These are phyloP conservation scores for Fusarium sp. DNA, from an alignment of 2,329 filamentous ascomycete species.

Conservation along the genomic window DNA sequence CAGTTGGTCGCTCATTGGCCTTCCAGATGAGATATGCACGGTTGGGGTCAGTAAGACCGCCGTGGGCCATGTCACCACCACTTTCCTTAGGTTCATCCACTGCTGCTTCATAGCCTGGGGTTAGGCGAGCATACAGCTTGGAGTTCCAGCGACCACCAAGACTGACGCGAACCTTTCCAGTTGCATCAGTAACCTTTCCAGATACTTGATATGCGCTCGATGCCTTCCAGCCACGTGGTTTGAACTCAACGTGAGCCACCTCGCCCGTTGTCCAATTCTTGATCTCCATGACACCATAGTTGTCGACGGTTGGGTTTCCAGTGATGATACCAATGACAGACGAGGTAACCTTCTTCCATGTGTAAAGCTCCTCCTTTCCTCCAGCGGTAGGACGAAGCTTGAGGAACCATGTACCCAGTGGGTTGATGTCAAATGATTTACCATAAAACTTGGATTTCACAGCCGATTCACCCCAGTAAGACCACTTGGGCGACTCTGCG, in stretches of 20 bases:
- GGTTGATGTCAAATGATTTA: slow-evolving; percentile 97
- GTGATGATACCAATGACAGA: slow-evolving; percentile 99
- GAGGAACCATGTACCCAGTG: slow-evolving; percentile 96
- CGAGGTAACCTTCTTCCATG: slow-evolving; percentile 98
- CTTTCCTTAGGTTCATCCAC: slow-evolving; percentile 65
- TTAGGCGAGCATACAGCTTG: slow-evolving; percentile 92
- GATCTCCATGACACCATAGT: slow-evolving; percentile 96
- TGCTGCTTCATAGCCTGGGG: slow-evolving; percentile 85
- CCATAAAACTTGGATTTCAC: slow-evolving; percentile 98
- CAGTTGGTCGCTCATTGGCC: slow-evolving; percentile 79
- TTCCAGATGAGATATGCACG: slow-evolving; percentile 94
- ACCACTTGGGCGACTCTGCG: slow-evolving; percentile 93
- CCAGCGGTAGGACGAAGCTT: slow-evolving; percentile 80
- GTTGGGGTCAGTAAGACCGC: slow-evolving; percentile 70
- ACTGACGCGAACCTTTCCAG: slow-evolving; percentile 85
- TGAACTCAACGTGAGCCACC: slow-evolving; percentile 90
- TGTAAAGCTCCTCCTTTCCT: slow-evolving; percentile 87
- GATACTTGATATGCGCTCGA: slow-evolving; percentile 88
- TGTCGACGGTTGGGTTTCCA: slow-evolving; percentile 95
- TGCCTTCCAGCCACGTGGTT: slow-evolving; percentile 94
- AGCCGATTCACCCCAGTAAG: slow-evolving; percentile 95
- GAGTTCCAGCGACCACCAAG: slow-evolving; percentile 97
- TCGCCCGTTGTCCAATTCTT: slow-evolving; percentile 98
- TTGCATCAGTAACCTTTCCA: slow-evolving; percentile 83
- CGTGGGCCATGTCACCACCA: slow-evolving; percentile 51